Evolutionary conservation across 441 rosid genomes (phyloP), one percentile per base, ranked within the genome.

Genomic region (Euphorbia celastroides): DNA sequence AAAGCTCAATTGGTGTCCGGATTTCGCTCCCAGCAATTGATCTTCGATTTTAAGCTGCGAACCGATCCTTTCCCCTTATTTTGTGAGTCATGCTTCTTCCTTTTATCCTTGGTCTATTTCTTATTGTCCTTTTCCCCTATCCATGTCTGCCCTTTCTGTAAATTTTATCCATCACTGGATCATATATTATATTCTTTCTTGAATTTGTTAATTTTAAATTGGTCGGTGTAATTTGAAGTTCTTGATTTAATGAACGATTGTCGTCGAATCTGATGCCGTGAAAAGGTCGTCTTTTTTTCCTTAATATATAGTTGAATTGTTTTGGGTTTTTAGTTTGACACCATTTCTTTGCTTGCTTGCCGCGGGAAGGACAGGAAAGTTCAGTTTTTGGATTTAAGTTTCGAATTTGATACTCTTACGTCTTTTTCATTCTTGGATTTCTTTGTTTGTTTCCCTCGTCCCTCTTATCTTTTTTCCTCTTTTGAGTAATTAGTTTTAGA

Each of bases 301-400:
- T 27, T 17, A 44, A 46, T 36, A 11, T 42, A 2, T 12, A 16
- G 14, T 42, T 7, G 13, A 6, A 44, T 71, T 27, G 2, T 31
- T 31, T 51, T n/a, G 30, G 20, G 22, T 20, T 32, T 44, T 52
- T 34, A 34, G 38, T 3, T 34, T 34, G 9, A 34, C 9, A 9
- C 38, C 9, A 34, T 34, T 26, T 46, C 57, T 19, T 19, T 62
- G 68, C 61, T 64, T 61, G 77, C 44, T 60, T 66, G 44, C 62
- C 31, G 26, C 22, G 67, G 28, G 58, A 60, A 46, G 31, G 27
- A 59, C 11, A 38, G 25, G 0, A 61, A 50, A 27, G 23, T 27
- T 44, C 50, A 20, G 23, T 52, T 52, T 12, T 52, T 52, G 12
- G 7, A 7, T 52, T 10, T 52, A 0, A 52, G 11, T 52, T 52